These are phyloP conservation scores for Sicyos baderoa DNA, from an alignment of 306 rosid species.

Conservation along the genomic window DNA sequence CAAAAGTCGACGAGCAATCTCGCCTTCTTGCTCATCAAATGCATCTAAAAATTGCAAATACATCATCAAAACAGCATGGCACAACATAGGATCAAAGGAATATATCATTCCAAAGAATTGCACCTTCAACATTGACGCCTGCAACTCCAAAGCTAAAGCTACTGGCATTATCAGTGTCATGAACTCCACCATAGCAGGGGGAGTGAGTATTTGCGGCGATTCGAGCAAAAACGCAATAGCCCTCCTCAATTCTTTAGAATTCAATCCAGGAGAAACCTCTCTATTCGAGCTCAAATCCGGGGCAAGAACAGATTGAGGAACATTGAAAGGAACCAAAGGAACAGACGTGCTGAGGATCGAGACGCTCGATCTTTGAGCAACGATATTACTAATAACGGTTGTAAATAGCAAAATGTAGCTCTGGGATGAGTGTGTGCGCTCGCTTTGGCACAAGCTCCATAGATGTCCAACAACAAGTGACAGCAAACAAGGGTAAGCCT, in stretches of 20 bases:
- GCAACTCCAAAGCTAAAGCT: constrained; percentile 71
- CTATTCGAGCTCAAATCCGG: constrained; percentile 20
- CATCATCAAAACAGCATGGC: constrained; percentile 80
- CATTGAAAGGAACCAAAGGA: constrained; percentile 63
- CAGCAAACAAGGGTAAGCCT: constrained; percentile 55
- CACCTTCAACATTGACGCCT: constrained; percentile 82
- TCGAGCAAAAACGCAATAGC: constrained; percentile 80
- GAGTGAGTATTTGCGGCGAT: constrained; percentile 77
- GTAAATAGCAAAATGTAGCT: constrained; percentile 62
- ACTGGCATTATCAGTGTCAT: constrained; percentile 57
- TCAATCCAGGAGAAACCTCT: constrained; percentile 32
- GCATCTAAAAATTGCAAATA: constrained; percentile 56
- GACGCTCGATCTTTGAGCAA: constrained; percentile 34
- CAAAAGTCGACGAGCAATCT: constrained; percentile 53
- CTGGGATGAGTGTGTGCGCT: constrained; percentile 85
- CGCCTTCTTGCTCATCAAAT: constrained; percentile 70
- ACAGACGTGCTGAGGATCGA: constrained; percentile 54
- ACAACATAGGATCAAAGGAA: constrained; percentile 68
- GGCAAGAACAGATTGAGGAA: constrained; percentile 38
- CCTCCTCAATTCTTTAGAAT: constrained; percentile 68
- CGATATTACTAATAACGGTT: constrained; percentile 51
- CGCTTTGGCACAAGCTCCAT: constrained; percentile 82
- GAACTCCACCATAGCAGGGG: constrained; percentile 83
- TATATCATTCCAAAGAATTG: constrained; percentile 81
- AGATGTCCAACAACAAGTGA: constrained; percentile 74